Evolutionary conservation across 176 grass and related monocot genomes (phyloP).

Genomic region (Guadua angustifolia): DNA sequence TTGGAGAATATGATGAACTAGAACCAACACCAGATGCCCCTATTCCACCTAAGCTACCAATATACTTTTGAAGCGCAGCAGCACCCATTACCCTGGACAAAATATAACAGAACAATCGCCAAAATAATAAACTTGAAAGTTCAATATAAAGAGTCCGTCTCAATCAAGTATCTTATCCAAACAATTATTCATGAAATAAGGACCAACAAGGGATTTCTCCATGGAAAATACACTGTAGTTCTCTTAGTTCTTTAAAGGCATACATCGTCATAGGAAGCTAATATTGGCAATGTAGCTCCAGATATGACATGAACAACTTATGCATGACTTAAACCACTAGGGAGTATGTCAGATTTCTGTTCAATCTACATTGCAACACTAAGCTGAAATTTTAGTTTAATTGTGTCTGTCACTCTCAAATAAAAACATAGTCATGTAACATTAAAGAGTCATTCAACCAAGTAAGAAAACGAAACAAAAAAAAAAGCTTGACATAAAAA

Average conservation of each 20-base stretch:
- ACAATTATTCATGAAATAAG: constrained; percentile 12
- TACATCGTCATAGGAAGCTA: constrained; percentile 5
- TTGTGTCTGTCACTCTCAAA: constrained; percentile 17
- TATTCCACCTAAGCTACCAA: constrained; percentile 90
- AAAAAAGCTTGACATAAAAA: constrained; percentile 1
- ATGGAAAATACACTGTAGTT: neutral
- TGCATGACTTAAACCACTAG: constrained; percentile 25
- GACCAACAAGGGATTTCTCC: neutral
- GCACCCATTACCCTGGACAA: constrained; percentile 82
- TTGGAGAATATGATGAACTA: constrained; percentile 77
- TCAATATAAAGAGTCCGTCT: neutral
- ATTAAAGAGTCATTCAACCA: constrained; percentile 16
- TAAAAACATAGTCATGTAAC: constrained; percentile 4
- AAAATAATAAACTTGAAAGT: constrained; percentile 30
- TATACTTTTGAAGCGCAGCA: constrained; percentile 80
- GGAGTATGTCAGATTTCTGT: neutral
- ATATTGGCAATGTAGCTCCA: neutral
- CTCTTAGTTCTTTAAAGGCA: neutral
- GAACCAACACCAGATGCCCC: constrained; percentile 88
- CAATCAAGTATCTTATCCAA: constrained; percentile 24
- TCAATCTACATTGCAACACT: constrained; percentile 9
- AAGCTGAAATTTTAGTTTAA: constrained; percentile 11
- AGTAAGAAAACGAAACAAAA: constrained; percentile 26
- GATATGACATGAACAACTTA: constrained; percentile 7
- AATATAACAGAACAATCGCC: constrained; percentile 32